These are phyloP conservation scores for Flueggea neowawraea DNA, from an alignment of 441 rosid genomes.

Conservation along the genomic window DNA sequence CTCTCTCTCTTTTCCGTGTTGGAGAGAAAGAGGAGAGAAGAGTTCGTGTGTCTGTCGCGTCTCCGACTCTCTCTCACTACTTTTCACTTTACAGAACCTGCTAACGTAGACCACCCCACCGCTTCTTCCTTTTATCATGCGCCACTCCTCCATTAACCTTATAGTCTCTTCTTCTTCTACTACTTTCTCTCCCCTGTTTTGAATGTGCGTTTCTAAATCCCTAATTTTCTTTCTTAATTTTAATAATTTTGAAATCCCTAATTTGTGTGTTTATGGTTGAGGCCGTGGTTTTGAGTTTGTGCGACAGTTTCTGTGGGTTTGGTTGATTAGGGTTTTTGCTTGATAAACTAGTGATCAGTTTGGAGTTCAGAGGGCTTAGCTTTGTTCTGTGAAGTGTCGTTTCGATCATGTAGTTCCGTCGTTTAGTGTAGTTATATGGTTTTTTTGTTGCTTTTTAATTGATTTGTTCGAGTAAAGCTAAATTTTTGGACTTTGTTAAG, in stretches of 20 bases:
- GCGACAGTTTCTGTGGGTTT: neutral
- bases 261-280: constrained; percentile 8
- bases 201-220: constrained; percentile 29
- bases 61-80: constrained; percentile 2
- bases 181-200: constrained; percentile 6
- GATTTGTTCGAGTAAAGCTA: no score
- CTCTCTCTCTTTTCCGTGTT: constrained; percentile 10
- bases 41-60: constrained; percentile 6
- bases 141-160: no score
- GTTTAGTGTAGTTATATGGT: neutral
- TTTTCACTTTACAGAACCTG: neutral
- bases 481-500: no score
- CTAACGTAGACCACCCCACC: constrained; percentile 1
- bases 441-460: neutral
- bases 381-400: neutral
- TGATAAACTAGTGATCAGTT: constrained; percentile 2
- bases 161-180: no score
- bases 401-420: constrained; percentile 6
- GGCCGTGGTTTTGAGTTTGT: neutral
- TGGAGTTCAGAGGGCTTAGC: constrained; percentile 2
- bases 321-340: constrained; percentile 13
- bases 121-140: neutral
- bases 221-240: constrained; percentile 6
- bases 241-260: constrained; percentile 14
- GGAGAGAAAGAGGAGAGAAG: constrained; percentile 24